phyloP scores from a whole-genome alignment of 345 rosid species.

The Alliaria petiolata region DNA sequence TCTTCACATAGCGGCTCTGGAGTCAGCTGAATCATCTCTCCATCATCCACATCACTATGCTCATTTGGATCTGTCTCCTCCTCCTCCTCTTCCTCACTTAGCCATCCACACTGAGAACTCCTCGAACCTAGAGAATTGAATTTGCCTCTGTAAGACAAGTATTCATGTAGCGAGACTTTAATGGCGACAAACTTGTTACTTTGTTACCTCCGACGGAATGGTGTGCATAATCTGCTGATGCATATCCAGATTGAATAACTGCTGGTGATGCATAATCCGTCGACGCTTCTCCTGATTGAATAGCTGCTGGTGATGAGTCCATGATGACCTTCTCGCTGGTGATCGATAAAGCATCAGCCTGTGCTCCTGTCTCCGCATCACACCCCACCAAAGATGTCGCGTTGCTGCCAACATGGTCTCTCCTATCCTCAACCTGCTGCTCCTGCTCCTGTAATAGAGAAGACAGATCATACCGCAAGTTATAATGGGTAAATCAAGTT shows the following conservation, averaged over 20 bases:
- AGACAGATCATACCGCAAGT: background rate
- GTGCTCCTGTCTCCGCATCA: background rate
- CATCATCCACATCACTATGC: conserved; percentile 27
- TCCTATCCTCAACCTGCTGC: background rate
- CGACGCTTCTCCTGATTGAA: conserved; percentile 2
- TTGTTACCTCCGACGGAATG: background rate
- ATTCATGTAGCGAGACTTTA: background rate
- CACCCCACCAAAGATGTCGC: background rate
- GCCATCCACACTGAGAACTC: conserved; percentile 6
- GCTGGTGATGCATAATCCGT: background rate
- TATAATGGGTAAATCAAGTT: background rate
- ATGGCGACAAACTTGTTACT: background rate
- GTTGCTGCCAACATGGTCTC: background rate
- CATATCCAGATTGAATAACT: background rate
- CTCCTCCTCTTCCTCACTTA: conserved; percentile 19
- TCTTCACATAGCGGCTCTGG: conserved; percentile 39
- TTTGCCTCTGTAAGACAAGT: background rate
- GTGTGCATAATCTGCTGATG: background rate
- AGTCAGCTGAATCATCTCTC: conserved; percentile 32
- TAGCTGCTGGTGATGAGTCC: conserved; percentile 2
- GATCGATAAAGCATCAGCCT: background rate
- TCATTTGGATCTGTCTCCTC: conserved; percentile 1
- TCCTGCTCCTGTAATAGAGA: conserved; percentile 6
- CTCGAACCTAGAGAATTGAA: background rate
- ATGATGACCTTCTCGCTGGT: background rate